Evolutionary conservation across 1,139 yeast genomes (phyloP).

Genomic region (Suhomyces panamericanus): DNA sequence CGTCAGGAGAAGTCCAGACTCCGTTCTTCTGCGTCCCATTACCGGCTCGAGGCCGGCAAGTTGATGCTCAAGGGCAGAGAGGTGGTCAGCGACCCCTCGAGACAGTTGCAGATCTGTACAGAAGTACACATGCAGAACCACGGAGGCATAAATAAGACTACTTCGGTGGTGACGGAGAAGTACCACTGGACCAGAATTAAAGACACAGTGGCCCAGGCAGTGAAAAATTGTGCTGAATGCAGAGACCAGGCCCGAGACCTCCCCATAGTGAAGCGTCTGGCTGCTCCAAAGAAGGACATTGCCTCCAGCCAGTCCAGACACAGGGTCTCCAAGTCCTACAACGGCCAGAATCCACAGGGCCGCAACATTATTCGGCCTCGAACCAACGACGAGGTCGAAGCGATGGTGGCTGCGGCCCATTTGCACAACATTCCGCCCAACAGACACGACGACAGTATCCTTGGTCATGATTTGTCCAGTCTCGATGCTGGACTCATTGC

Average conservation of each 20-base stretch:
- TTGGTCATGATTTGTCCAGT: slow-evolving; percentile 41
- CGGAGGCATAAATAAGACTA: slow-evolving; percentile 89
- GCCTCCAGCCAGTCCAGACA: slow-evolving; percentile 21
- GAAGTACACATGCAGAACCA: slow-evolving; percentile 69
- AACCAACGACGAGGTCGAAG: slow-evolving; percentile 33
- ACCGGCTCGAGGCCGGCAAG: slow-evolving; percentile 67
- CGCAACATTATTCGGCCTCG: slow-evolving; percentile 25
- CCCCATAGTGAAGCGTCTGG: slow-evolving; percentile 29
- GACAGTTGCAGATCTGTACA: slow-evolving; percentile 75
- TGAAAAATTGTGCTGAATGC: slow-evolving; percentile 76
- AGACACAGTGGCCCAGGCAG: slow-evolving; percentile 79
- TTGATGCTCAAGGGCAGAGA: slow-evolving; percentile 77
- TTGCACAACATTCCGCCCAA: slow-evolving; percentile 34
- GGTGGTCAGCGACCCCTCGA: slow-evolving; percentile 72
- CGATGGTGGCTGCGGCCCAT: slow-evolving; percentile 38
- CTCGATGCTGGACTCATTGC: slow-evolving; percentile 60
- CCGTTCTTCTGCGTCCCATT: slow-evolving; percentile 79
- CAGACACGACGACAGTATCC: slow-evolving; percentile 32
- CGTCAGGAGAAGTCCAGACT: slow-evolving; percentile 83
- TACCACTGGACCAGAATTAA: slow-evolving; percentile 93
- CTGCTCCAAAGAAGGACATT: slow-evolving; percentile 24
- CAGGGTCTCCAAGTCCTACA: slow-evolving; percentile 9
- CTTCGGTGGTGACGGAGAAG: slow-evolving; percentile 71
- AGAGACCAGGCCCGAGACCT: slow-evolving; percentile 44
- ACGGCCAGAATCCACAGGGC: slow-evolving; percentile 19